phyloP scores from a whole-genome alignment of 2,329 filamentous ascomycete genomes.

The Chaetomiaceae sp. region DNA sequence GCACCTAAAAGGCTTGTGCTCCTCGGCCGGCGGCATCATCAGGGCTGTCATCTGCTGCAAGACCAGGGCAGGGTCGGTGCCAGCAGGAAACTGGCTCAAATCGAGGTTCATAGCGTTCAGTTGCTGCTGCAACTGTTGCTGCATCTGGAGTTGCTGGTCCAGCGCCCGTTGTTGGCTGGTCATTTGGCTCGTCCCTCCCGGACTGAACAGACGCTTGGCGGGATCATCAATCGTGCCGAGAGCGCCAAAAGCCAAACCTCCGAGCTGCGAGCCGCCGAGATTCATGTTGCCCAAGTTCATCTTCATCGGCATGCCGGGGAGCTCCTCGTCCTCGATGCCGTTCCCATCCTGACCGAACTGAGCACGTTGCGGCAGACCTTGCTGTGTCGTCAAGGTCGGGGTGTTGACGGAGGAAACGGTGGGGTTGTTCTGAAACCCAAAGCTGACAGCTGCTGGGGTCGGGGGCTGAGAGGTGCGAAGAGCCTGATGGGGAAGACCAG shows the following conservation, averaged over 20 bases:
- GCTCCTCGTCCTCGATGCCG: slow-evolving; percentile 66
- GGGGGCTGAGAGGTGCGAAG: slow-evolving; percentile 80
- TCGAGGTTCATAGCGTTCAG: slow-evolving; percentile 67
- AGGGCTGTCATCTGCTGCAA: slow-evolving; percentile 54
- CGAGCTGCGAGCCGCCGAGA: slow-evolving; percentile 45
- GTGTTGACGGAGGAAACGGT: slow-evolving; percentile 97
- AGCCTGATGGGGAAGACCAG: slow-evolving; percentile 68
- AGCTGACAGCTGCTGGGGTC: slow-evolving; percentile 71
- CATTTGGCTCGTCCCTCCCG: slow-evolving; percentile 59
- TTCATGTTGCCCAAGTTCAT: slow-evolving; percentile 55
- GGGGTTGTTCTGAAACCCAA: slow-evolving; percentile 83
- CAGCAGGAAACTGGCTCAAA: slow-evolving; percentile 66
- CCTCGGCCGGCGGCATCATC: slow-evolving; percentile 63
- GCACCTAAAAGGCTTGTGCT: slow-evolving; percentile 96
- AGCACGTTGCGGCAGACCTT: slow-evolving; percentile 51
- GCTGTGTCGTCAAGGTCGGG: slow-evolving; percentile 77
- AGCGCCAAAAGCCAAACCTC: slow-evolving; percentile 50
- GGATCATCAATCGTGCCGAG: slow-evolving; percentile 76
- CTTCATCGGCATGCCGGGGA: slow-evolving; percentile 55
- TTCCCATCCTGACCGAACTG: slow-evolving; percentile 54
- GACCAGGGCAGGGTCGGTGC: slow-evolving; percentile 61
- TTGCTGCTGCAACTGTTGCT: slow-evolving; percentile 58
- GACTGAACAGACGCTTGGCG: slow-evolving; percentile 86
- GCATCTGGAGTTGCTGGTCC: slow-evolving; percentile 57
- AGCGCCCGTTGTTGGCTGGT: slow-evolving; percentile 54